Evolutionary conservation across 2,329 filamentous ascomycete genomes (phyloP).

Genomic region (Emergomyces africanus): DNA sequence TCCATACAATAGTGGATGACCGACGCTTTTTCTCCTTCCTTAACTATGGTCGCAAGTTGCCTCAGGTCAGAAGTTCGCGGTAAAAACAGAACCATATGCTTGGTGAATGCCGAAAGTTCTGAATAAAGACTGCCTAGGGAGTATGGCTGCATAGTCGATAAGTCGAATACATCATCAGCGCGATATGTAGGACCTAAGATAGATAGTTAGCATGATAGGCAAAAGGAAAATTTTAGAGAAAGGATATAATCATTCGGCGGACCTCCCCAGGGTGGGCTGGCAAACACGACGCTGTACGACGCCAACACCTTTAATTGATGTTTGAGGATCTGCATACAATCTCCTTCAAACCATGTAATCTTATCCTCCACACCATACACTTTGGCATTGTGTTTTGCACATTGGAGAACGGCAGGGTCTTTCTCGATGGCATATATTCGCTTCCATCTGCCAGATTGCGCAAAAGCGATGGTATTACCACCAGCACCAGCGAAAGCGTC

Average conservation of each 20-base stretch:
- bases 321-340: slow-evolving; percentile 64
- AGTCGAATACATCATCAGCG: slow-evolving; percentile 60
- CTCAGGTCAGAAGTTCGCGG: slow-evolving; percentile 73
- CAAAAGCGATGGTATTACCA: slow-evolving; percentile 92
- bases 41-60: slow-evolving; percentile 52
- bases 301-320: slow-evolving; percentile 36
- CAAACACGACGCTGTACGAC: slow-evolving; percentile 50
- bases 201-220: slow-evolving; percentile 2
- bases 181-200: slow-evolving; percentile 48
- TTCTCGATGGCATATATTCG: slow-evolving; percentile 82
- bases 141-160: slow-evolving; percentile 82
- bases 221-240: background rate
- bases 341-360: slow-evolving; percentile 77
- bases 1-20: slow-evolving; percentile 86
- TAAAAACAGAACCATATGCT: slow-evolving; percentile 60
- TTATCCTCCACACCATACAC: slow-evolving; percentile 67
- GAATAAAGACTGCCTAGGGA: slow-evolving; percentile 50
- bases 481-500: slow-evolving; percentile 88
- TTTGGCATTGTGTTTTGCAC: slow-evolving; percentile 82
- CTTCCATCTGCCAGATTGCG: slow-evolving; percentile 63
- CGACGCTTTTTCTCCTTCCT: slow-evolving; percentile 46
- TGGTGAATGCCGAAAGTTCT: slow-evolving; percentile 42
- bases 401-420: slow-evolving; percentile 65
- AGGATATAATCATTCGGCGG: slow-evolving; percentile 13
- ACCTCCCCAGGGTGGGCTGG: slow-evolving; percentile 64